Evolutionary conservation across 768 basidiomycete genomes (phyloP), one percentile per base, ranked within the genome.

Genomic region (Termitomyces titanicus): DNA sequence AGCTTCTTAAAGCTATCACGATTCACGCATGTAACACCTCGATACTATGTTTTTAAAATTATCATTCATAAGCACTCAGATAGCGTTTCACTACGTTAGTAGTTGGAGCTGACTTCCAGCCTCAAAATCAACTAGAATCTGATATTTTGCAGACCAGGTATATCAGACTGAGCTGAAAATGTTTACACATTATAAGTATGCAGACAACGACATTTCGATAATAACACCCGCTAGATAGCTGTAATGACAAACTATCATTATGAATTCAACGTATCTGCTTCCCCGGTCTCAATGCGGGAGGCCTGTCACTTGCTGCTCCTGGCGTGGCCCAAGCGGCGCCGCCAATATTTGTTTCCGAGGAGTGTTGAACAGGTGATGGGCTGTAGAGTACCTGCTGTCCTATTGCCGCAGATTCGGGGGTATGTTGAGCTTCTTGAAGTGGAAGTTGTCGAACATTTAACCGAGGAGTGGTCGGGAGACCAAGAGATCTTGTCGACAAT

Each of bases 401-500:
- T 17, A 9, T 17, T 9, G 40, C 5, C 12, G 15, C 25, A 17
- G 8, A 43, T 43, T 17, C 15, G 17, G 42, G 25, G 42, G 15
- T 13, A 42, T 43, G 24, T 25, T 8, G 15, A 15, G 15, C 8
- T 43, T 25, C 24, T 42, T 20, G 22, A 17, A 43, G 24, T 6
- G 42, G 42, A 9, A 18, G 39, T 13, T 47, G 46, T 17, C 18
- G 46, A 49, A 34, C 6, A 25, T 58, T 62, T 13, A 66, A 61
- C 37, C 60, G 62, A 8, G 69, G 68, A 13, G 68, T 63, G 15
- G 63, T 47, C 12, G 68, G 66, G 40, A 70, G 53, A 13, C 61
- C 60, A 17, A 57, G 37, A 50, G 24, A 43, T 17, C 55, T 62
- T 25, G 45, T 51, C 20, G 53, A 54, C 18, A 61, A 51, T 15